Evolutionary conservation across 129 eudicot species (phyloP), one percentile per base, ranked within the genome.

Genomic region (Rutidosis leptorrhynchoides): DNA sequence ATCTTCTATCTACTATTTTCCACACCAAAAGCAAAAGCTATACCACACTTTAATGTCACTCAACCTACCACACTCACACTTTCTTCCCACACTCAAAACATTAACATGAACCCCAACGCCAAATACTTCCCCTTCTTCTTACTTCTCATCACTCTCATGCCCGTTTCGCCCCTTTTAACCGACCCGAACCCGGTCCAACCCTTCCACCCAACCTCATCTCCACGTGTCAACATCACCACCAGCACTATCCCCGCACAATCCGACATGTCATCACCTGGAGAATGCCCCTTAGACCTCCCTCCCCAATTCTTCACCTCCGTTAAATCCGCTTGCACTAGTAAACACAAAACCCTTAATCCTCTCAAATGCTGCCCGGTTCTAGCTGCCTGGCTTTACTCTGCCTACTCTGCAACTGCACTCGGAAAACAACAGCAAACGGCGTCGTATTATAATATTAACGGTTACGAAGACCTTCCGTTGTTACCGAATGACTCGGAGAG

Each of bases 401-500:
- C 96, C 9, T 84, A 92, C 85, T 82, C 96, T 2, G 68, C 69
- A 10, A 76, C 87, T 0, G 98, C 89, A 1, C 85, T 92, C 0
- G 76, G 74, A 53, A 45, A 16, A 75, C 48, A 2, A 58, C 81
- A 74, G 0, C 83, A 80, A 23, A 73, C 88, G 74, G 42, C 77
- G 62, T 51, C 90, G 35, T 72, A 71, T 23, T 65, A 37, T 10
- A 37, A 11, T 2, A n/a, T n/a, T n/a, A 37, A 37, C 15, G 45
- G 16, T 37, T 37, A 37, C 3, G 16, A 69, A 9, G 95, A 92
- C 16, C 82, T 92, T 63, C 96, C 96, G 1, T 71, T 85, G 51
- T 78, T 92, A 7, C 98, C 98, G 0, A 91, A 92, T 67, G 98
- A 92, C 60, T 92, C 96, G 0, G 91, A 92, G 87, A 92, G 85